These are phyloP conservation scores for Candida pseudoviswanathii DNA, from an alignment of 1,139 yeast genomes.

Conservation along the genomic window DNA sequence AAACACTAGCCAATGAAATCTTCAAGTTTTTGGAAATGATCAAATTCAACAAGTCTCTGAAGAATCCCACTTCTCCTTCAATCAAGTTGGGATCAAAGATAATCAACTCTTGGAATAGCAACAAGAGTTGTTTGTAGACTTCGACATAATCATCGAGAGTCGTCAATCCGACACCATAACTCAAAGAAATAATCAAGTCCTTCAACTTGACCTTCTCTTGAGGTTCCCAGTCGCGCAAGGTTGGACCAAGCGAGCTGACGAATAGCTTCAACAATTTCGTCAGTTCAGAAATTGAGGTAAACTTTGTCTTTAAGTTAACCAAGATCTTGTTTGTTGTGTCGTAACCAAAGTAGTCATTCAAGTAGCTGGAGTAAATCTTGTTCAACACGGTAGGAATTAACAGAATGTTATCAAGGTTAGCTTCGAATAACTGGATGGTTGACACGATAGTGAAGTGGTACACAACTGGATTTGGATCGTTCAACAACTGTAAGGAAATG, in stretches of 20 bases:
- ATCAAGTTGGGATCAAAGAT: constrained; percentile 43
- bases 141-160: constrained; percentile 31
- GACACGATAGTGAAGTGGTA: constrained; percentile 73
- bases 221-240: constrained; percentile 27
- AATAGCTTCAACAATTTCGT: constrained; percentile 32
- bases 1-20: constrained; percentile 33
- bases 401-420: constrained; percentile 52
- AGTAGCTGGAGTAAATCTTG: constrained; percentile 50
- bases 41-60: constrained; percentile 32
- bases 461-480: constrained; percentile 85
- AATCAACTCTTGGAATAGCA: constrained; percentile 40
- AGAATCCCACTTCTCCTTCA: constrained; percentile 33
- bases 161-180: constrained; percentile 36
- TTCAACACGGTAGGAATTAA: constrained; percentile 50
- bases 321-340: constrained; percentile 26
- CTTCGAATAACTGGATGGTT: constrained; percentile 54
- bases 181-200: constrained; percentile 31
- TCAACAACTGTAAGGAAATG: constrained; percentile 60
- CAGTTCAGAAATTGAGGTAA: constrained; percentile 25
- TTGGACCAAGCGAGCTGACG: constrained; percentile 45
- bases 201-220: constrained; percentile 27
- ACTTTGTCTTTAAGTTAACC: constrained; percentile 33
- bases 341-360: constrained; percentile 50
- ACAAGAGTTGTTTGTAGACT: constrained; percentile 29
- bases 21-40: constrained; percentile 42